Base-by-base conservation (phyloP, 306 rosid genomes). In the Trifolium pratense region DNA sequence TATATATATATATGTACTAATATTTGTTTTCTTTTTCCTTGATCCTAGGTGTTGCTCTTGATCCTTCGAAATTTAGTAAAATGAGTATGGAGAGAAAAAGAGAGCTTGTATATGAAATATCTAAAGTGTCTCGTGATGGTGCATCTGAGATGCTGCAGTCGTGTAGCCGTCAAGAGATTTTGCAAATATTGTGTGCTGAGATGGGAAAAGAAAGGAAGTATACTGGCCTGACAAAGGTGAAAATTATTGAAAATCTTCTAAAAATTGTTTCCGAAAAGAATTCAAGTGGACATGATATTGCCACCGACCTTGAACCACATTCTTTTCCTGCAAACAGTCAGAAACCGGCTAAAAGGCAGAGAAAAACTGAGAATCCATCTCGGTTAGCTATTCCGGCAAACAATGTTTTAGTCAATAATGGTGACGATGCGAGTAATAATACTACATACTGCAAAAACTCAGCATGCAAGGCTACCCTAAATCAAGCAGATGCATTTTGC, bases 201-300 rank as follows among this genome's bases (percentile, higher is more conserved):
- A 88, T 94, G 99, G 99, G 99, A 55, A 94, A 94, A 81, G 99
- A 94, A 81, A 94, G 99, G 81, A 94, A 94, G 83, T 94, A 94
- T 72, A 94, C 99, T 49, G 99, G 99, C 46, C 71, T 94, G 81
- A 94, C 99, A 15, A 94, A 94, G 88, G 56, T 91, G 79, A 94
- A 94, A 79, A 94, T 94, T 63, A 90, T 94, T 66, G 99, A 91
- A 75, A 83, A 94, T 82, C 99, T 94, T 86, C 83, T 94, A 63
- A 89, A 85, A 85, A 79, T 94, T 70, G 91, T 94, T 51, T 86
- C 99, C 68, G 99, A 94, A 81, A 94, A 88, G 85, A 90, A 88
- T 80, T 56, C 85, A 9, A 93, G 82, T 31, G 86, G 78, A 16
- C 36, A 66, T 23, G 93, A 91, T 45, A 79, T 57, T 31, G 77